Base-by-base conservation (phyloP, 495 filamentous ascomycete species). In the Penicillium maclennaniae region DNA sequence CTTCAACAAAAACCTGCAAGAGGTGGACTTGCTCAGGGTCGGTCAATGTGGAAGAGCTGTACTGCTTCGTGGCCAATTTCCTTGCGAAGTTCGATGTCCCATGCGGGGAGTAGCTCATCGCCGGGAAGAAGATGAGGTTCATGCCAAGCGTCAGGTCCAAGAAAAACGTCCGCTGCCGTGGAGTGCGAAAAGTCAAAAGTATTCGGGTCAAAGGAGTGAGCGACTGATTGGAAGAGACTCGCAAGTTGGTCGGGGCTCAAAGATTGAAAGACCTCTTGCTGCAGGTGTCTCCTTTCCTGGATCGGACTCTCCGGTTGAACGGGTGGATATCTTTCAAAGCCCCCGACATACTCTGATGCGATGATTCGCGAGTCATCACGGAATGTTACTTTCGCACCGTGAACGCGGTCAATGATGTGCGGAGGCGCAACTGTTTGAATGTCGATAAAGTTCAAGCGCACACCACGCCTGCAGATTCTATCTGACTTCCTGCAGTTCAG, bases 371-470 rank as follows among this genome's bases (percentile, higher is more conserved):
- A 96, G 58, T 97, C 91, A 63, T 97, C 93, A 55, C 87, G 79
- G 56, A 98, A 96, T 56, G 55, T 78, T 72, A 91, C 83, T 61
- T 80, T 79, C 79, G 87, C 88, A 14, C 88, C 85, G 3, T 78
- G 67, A 6, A 84, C 80, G 2, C 77, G 83, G 19, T 79, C 76
- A 42, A 86, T 63, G 38, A 80, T 72, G 49, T 74, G 67, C 0
- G 89, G 88, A 28, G 90, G 90, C 12, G 75, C 76, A 60, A 85
- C 81, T 42, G 84, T 83, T 49, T 86, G 83, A 7, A 84, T 88
- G 62, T 97, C 92, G 57, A 96, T 92, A 62, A 96, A 98, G 66
- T 97, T 98, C 38, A 98, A 78, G 36, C 89, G 80, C 19, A 97
- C 74, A 12, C 93, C 93, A 40, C 92, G 81, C 65, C 91, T 87